Percentiles rank a stretch among this genome's conserved stretches.
phyloP scores from a whole-genome alignment of 164 flowering plant species.

The Sextonia rubra region DNA sequence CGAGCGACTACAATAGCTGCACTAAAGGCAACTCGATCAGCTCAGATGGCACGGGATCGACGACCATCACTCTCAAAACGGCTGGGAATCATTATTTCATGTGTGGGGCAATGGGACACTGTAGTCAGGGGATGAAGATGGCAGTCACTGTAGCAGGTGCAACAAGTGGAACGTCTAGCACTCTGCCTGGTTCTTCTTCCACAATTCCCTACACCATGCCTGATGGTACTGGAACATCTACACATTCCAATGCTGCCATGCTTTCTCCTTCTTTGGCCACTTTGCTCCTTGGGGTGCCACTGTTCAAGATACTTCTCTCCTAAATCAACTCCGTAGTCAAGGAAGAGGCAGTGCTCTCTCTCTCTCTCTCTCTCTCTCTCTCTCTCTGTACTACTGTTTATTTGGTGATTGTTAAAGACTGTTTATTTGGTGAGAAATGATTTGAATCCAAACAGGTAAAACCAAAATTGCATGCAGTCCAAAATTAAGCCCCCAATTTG shows the following conservation, averaged over 20 bases:
- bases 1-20: slow-evolving; percentile 40
- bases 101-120: slow-evolving; percentile 41
- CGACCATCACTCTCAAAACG: slow-evolving; percentile 36
- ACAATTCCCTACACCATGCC: no score
- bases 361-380: not conserved
- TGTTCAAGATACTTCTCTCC: slow-evolving; percentile 1
- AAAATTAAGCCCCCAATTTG: no score
- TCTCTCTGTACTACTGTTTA: no score
- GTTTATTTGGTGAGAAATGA: not conserved
- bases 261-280: slow-evolving; percentile 15
- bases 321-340: not conserved
- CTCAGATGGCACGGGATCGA: slow-evolving; percentile 34
- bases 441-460: not conserved
- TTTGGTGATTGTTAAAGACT: not conserved
- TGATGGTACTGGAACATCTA: not conserved
- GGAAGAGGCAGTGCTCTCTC: slow-evolving; percentile 3
- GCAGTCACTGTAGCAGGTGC: slow-evolving; percentile 26
- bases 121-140: slow-evolving; percentile 48
- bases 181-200: not conserved
- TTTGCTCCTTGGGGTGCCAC: slow-evolving; percentile 7
- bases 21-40: slow-evolving; percentile 20
- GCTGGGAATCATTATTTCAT: slow-evolving; percentile 48
- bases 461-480: no score
- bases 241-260: slow-evolving; percentile 10
- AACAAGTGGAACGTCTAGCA: not conserved